Conservation (phyloP, 768 basidiomycete genomes). For the Amanita fuliginea region DNA sequence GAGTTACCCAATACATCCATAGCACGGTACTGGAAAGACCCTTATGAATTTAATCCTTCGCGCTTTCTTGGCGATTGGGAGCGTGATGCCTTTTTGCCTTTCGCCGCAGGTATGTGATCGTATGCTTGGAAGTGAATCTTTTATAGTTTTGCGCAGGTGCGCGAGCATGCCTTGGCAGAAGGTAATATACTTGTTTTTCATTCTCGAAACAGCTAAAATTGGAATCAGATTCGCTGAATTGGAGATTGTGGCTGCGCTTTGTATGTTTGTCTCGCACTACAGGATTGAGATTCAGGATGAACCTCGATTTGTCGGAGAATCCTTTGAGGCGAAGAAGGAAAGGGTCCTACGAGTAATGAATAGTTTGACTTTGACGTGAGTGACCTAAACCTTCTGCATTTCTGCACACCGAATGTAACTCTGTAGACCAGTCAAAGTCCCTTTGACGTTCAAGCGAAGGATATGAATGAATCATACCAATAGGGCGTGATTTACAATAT, state of each 20-base stretch:
- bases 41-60: slow-evolving; percentile 30
- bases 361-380: slow-evolving; percentile 36
- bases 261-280: slow-evolving; percentile 34
- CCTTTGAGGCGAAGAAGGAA: slow-evolving; percentile 32
- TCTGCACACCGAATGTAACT: background rate
- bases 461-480: background rate
- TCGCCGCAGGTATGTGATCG: slow-evolving; percentile 29
- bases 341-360: slow-evolving; percentile 25
- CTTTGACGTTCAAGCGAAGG: slow-evolving; percentile 23
- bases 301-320: slow-evolving; percentile 33
- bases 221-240: slow-evolving; percentile 34
- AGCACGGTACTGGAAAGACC: slow-evolving; percentile 50
- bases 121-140: background rate
- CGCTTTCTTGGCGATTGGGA: slow-evolving; percentile 46
- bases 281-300: slow-evolving; percentile 40
- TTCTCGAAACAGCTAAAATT: background rate
- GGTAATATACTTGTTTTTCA: slow-evolving; percentile 14
- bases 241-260: slow-evolving; percentile 39
- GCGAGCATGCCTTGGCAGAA: slow-evolving; percentile 35
- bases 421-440: slow-evolving; percentile 19
- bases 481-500: too few relatives aligned
- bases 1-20: background rate
- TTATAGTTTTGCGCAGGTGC: slow-evolving; percentile 17
- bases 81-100: slow-evolving; percentile 43
- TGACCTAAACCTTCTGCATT: slow-evolving; percentile 3